A percentile compares a stretch with the other conserved stretches of the same genome.
phyloP scores from a whole-genome alignment of 2,329 filamentous ascomycete species.

The Venturia aucupariae region DNA sequence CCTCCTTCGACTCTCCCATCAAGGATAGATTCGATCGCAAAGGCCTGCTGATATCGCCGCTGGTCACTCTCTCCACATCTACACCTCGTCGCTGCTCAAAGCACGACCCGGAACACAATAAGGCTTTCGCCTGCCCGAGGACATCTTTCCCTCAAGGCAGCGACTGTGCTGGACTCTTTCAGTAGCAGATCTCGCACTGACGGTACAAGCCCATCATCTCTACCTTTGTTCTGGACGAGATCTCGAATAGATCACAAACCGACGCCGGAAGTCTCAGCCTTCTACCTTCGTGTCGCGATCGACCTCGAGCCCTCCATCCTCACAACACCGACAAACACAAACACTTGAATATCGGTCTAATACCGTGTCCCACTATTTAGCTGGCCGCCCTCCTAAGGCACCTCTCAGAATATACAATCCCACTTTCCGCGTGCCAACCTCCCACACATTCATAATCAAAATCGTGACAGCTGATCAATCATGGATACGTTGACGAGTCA shows the following conservation, averaged over 20 bases:
- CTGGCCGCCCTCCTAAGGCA: neutral
- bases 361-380: conserved; percentile 11
- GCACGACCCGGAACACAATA: neutral
- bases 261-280: conserved; percentile 6
- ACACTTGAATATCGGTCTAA: conserved; percentile 9
- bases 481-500: conserved; percentile 67
- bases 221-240: conserved; percentile 9
- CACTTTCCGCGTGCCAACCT: neutral
- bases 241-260: neutral
- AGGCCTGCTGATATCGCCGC: neutral
- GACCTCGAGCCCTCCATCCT: conserved; percentile 9
- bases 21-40: neutral
- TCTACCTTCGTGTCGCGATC: conserved; percentile 8
- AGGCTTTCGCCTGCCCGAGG: neutral
- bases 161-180: conserved; percentile 13
- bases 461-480: neutral
- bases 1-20: neutral
- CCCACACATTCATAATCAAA: conserved; percentile 1
- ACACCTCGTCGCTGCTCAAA: conserved; percentile 4
- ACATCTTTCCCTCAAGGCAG: neutral
- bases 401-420: conserved; percentile 8
- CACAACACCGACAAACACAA: neutral
- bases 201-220: conserved; percentile 12
- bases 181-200: conserved; percentile 13
- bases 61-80: neutral